These are phyloP conservation scores for Saksenaea oblongispora DNA, from an alignment of 371 early-diverging fungal genomes.

Conservation along the genomic window DNA sequence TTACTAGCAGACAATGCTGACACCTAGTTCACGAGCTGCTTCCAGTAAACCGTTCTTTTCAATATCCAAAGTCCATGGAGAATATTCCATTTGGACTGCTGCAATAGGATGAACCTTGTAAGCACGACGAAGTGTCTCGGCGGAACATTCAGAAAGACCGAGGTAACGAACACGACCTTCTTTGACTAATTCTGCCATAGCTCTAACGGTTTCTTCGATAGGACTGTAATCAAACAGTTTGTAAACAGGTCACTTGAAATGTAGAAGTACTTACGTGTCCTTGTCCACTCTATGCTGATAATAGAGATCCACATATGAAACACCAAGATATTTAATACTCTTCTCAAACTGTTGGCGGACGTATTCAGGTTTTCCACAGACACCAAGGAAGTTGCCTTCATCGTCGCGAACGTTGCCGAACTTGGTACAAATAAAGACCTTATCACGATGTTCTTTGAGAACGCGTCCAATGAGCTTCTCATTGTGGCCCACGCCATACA, in stretches of 20 bases:
- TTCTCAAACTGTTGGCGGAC: constrained; percentile 46
- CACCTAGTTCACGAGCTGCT: constrained; percentile 61
- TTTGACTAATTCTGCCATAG: constrained; percentile 63
- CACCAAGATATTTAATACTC: constrained; percentile 44
- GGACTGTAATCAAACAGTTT: too few species aligned
- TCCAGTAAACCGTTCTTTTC: constrained; percentile 54
- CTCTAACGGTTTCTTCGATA: constrained; percentile 57
- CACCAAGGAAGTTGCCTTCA: constrained; percentile 23
- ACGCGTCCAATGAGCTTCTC: constrained; percentile 38
- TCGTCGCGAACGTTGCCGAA: constrained; percentile 32
- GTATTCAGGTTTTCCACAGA: constrained; percentile 51
- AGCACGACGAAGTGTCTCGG: constrained; percentile 56
- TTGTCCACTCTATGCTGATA: constrained; percentile 61
- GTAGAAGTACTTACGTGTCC: constrained; percentile 14
- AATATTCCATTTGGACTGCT: constrained; percentile 58
- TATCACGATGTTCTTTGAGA: constrained; percentile 33
- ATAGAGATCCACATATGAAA: constrained; percentile 59
- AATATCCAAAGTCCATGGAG: constrained; percentile 55
- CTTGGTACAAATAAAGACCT: constrained; percentile 54
- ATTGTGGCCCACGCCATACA: constrained; percentile 31
- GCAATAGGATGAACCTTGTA: constrained; percentile 66
- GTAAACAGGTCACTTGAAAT: too few species aligned
- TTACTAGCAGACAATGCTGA: constrained; percentile 56
- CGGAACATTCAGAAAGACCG: constrained; percentile 62
- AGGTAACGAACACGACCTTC: constrained; percentile 62